Evolutionary conservation across 148 eudicot species (phyloP), one percentile per base, ranked within the genome.

Genomic region (Nyssa sinensis): DNA sequence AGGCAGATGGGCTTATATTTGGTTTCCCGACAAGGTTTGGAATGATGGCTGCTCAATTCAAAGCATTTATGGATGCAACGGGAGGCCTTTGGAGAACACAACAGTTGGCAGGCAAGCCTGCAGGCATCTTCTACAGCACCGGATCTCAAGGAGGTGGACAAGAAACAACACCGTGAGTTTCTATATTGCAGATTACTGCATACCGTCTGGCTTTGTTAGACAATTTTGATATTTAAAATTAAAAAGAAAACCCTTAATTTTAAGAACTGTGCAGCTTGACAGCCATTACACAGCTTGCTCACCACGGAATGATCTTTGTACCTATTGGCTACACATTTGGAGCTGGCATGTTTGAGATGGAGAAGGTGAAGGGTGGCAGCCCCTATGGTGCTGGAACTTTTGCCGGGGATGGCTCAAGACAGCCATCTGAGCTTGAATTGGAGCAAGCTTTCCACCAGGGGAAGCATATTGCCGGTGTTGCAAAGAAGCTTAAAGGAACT

Each of bases 111-210:
- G 97, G 94, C 55, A 90, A 90, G 71, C 97, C 97, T 17, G 94
- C 91, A 0, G 94, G 94, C 19, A 61, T 90, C 75, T 90, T 92
- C 65, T 88, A 77, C 85, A 82, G 88, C 82, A 90, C 97, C 0
- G 92, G 91, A 4, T 83, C 90, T 69, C 97, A 92, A 73, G 97
- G 94, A 31, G 97, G 97, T 19, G 97, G 97, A 30, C 97, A 90
- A 73, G 97, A 92, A 72, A 88, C 94, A 51, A 92, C 97, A 0
- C 80, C 94, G 97, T 90, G 37, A 82, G 89, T 83, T 61, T 39
- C 31, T 25, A 13, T 57, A 25, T 64, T 55, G 59, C 7, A 55
- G 2, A 55, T 17, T 1, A 55, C 21, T 19, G 21, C 1, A 14
- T 49, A n/a, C n/a, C n/a, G 8, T 55, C 59, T 17, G 6, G 7